Conservation (phyloP, 1,284 basidiomycete species). For the Ustilago crameri region DNA sequence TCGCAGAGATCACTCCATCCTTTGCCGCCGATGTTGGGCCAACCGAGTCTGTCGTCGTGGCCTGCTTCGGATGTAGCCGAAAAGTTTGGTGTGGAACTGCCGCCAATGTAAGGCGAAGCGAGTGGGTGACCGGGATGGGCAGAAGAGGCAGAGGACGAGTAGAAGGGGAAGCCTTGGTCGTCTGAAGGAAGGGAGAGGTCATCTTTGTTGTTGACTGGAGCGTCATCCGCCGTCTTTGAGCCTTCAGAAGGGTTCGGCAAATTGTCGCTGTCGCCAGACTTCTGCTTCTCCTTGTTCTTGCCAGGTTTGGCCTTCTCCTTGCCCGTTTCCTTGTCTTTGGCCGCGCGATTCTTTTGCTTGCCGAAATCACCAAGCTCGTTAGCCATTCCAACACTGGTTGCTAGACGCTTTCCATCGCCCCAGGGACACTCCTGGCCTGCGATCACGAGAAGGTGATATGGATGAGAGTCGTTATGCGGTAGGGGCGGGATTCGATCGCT, state of each 20-base stretch:
- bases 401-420: constrained; percentile 60
- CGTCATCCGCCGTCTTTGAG: constrained; percentile 13
- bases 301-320: constrained; percentile 41
- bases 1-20: constrained; percentile 69
- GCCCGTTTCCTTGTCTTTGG: constrained; percentile 33
- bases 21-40: constrained; percentile 50
- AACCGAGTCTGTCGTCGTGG: constrained; percentile 20
- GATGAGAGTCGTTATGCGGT: constrained; percentile 71
- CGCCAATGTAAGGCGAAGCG: constrained; percentile 42
- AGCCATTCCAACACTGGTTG: constrained; percentile 61
- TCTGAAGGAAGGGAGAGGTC: constrained; percentile 8
- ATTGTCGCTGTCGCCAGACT: constrained; percentile 33
- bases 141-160: constrained; percentile 16
- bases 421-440: constrained; percentile 75
- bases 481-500: constrained; percentile 60
- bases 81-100: constrained; percentile 26
- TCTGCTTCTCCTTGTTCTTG: constrained; percentile 46
- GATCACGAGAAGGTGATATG: constrained; percentile 82
- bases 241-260: constrained; percentile 1
- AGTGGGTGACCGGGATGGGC: constrained; percentile 30
- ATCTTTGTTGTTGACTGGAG: constrained; percentile 4
- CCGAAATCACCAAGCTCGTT: constrained; percentile 59
- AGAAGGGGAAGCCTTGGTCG: constrained; percentile 25
- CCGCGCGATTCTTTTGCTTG: constrained; percentile 39
- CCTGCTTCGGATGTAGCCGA: constrained; percentile 4